Conservation (phyloP, 352 stramenopile species). For the Pythium plurisporium region DNA sequence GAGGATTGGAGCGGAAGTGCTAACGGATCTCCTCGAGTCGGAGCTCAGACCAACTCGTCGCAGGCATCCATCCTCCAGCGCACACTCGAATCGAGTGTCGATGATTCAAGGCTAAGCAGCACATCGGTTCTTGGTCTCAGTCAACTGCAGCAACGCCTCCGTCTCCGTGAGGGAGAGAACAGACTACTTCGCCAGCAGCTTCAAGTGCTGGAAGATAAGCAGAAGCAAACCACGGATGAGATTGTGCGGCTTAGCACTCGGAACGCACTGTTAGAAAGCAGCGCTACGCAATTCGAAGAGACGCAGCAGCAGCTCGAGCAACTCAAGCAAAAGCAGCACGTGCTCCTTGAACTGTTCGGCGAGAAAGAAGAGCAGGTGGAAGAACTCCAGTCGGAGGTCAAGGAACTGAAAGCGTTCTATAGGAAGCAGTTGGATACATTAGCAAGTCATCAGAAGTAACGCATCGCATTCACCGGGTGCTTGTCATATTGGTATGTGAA, state of each 20-base stretch:
- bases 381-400: constrained; percentile 70
- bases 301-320: constrained; percentile 45
- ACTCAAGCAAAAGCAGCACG: constrained; percentile 72
- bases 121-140: constrained; percentile 67
- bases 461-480: too few relatives aligned
- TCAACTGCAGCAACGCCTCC: constrained; percentile 70
- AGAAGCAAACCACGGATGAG: constrained; percentile 66
- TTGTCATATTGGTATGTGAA: too few relatives aligned
- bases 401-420: constrained; percentile 78
- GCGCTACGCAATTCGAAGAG: constrained; percentile 41
- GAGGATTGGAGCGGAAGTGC: constrained; percentile 12
- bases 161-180: constrained; percentile 71
- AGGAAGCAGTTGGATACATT: constrained; percentile 69
- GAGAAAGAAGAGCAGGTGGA: constrained; percentile 86
- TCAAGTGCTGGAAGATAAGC: constrained; percentile 48
- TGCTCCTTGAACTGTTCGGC: constrained; percentile 78
- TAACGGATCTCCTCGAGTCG: constrained; percentile 8
- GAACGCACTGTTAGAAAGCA: constrained; percentile 68
- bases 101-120: constrained; percentile 29
- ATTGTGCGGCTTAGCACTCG: constrained; percentile 69
- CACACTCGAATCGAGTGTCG: constrained; percentile 38
- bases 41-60: not conserved
- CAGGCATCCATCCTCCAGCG: constrained; percentile 63
- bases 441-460: constrained; percentile 44
- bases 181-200: constrained; percentile 71